Evolutionary conservation across 305 asterid species (phyloP), one percentile per base, ranked within the genome.

Genomic region (Withania somnifera): DNA sequence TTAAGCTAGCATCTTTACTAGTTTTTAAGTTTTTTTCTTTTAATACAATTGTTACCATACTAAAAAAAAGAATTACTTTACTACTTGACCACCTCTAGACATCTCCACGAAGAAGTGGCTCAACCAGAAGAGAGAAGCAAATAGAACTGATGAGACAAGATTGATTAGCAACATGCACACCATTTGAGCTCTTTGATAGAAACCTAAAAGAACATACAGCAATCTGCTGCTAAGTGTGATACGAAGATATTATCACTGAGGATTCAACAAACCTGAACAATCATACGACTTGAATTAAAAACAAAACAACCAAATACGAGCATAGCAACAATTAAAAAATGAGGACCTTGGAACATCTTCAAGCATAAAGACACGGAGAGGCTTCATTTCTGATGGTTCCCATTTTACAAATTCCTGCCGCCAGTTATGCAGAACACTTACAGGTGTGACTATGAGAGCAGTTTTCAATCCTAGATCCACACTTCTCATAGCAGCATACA

Each of bases 391-490:
- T 78, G 93, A 87, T 66, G 99, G 99, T 78, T 90, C 88, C 99
- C 99, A 96, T 84, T 96, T 96, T 88, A 77, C 83, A 85, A 96
- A 96, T 89, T 96, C 99, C 45, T 84, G 87, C 67, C 97, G 90
- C 99, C 99, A 96, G 85, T 96, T 94, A 92, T 96, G 98, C 89
- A 91, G 84, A 81, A 96, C 99, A 87, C 99, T 96, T 57, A 96
- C 98, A 80, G 98, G 98, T 40, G 97, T 93, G 85, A 96, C 98
- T 63, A 94, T 92, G 77, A 96, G 97, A 47, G 95, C 99, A 78
- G 98, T 92, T 90, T 64, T 93, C 80, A 94, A 87, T 78, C 99
- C 98, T 83, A 96, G 86, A 89, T 93, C 94, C 82, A 89, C 94
- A 86, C 88, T 77, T 90, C 98, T 90, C 98, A 96, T 93, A 68